Evolutionary conservation across 2,329 filamentous ascomycete species (phyloP), one percentile per base, ranked within the genome.

Genomic region (Chalaropsis ovoidea): DNA sequence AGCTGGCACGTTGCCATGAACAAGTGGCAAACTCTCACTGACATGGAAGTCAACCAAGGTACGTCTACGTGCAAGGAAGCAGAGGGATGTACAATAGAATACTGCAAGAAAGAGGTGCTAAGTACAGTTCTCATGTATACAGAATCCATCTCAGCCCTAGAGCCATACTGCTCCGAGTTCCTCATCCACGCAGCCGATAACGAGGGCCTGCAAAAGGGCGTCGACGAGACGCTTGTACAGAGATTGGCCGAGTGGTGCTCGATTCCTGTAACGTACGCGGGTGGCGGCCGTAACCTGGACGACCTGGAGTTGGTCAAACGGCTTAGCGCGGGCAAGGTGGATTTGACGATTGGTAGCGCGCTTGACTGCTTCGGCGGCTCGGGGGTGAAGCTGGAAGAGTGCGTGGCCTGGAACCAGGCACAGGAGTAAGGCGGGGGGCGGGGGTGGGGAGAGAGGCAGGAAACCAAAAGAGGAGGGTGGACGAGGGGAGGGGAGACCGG

Each of bases 1-100:
- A 86, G 79, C 47, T 99, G 94, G 94, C 91, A 89, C 72, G 94
- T 99, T n/a, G 93, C 94, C 65, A 99, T 95, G 87, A 90, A 99
- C 76, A 95, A 95, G 75, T 99, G 94, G 94, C 94, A 97, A 80
- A 96, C 90, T 1, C 87, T 97, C 65, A 97, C 94, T 1, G 90
- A 96, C 72, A 95, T 96, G 86, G 90, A 96, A 74, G 85, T 99
- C 69, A 93, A 87, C 69, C 80, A 89, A 80, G 89, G 93, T 92
- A 77, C 68, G 75, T 70, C 22, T 35, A 47, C 43, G 5, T 47
- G 15, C 15, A 47, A 17, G n/a, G 1, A n/a, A 19, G 3, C 43
- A 47, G 43, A 47, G 15, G 0, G 15, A n/a, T 47, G 4, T 19
- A 17, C 3, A 11, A 13, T 49, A 10, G 5, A 24, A 24, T 10